phyloP scores from a whole-genome alignment of 2,329 filamentous ascomycete genomes.

The Kalaharituber pfeilii region DNA sequence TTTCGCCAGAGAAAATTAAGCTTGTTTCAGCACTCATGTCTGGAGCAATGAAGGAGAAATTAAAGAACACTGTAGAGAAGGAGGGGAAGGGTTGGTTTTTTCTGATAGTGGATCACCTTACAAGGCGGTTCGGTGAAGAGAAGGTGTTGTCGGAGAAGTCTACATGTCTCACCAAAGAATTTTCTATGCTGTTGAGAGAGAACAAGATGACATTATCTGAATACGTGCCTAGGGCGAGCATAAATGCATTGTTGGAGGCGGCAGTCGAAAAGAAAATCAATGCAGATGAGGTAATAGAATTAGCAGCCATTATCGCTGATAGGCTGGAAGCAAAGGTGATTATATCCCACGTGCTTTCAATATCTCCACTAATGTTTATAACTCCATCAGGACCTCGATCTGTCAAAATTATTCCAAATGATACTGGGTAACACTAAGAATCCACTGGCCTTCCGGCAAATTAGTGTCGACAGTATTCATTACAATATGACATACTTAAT shows the following conservation, averaged over 20 bases:
- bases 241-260: slow-evolving; percentile 18
- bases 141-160: slow-evolving; percentile 8
- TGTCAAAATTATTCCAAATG: slow-evolving; percentile 19
- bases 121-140: slow-evolving; percentile 19
- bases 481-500: slow-evolving; percentile 15
- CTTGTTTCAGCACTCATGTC: slow-evolving; percentile 11
- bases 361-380: background rate
- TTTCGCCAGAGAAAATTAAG: slow-evolving; percentile 2
- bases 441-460: slow-evolving; percentile 7
- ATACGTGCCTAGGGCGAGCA: slow-evolving; percentile 9
- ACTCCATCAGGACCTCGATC: slow-evolving; percentile 16
- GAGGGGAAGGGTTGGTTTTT: slow-evolving; percentile 11
- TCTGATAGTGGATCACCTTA: slow-evolving; percentile 15
- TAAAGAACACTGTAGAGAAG: too few relatives aligned
- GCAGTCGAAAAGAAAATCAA: slow-evolving; percentile 14
- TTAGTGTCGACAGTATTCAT: background rate
- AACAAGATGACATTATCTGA: slow-evolving; percentile 9
- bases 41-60: background rate
- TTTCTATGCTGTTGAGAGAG: slow-evolving; percentile 2
- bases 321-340: slow-evolving; percentile 5
- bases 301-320: slow-evolving; percentile 12
- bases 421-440: slow-evolving; percentile 14
- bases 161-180: slow-evolving; percentile 8
- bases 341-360: background rate
- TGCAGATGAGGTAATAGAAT: slow-evolving; percentile 13